Evolutionary conservation across 2,329 filamentous ascomycete species (phyloP).

Genomic region (Sclerotiophoma versabilis): DNA sequence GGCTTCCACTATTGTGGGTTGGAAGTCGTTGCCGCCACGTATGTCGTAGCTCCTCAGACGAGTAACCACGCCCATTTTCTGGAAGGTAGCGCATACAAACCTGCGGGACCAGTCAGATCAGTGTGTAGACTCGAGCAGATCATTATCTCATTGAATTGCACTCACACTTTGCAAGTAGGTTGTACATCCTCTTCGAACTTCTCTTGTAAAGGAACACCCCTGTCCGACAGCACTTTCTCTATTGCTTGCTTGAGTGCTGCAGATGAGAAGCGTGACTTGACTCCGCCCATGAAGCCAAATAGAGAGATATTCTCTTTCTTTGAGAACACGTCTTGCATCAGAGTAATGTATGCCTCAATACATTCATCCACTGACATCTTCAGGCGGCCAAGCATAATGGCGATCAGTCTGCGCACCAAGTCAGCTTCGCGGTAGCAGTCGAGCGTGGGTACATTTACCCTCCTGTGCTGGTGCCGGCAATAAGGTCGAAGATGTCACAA

Average conservation of each 20-base stretch:
- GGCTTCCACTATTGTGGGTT: constrained; percentile 35
- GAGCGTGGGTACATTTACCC: constrained; percentile 14
- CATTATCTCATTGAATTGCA: neutral
- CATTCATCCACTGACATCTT: constrained; percentile 25
- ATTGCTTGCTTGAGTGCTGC: constrained; percentile 10
- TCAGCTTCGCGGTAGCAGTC: neutral
- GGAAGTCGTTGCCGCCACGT: constrained; percentile 12
- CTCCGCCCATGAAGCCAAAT: neutral
- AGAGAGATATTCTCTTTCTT: neutral
- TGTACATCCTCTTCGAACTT: neutral
- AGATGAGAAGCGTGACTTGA: constrained; percentile 17
- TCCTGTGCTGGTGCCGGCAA: constrained; percentile 32
- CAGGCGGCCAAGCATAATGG: constrained; percentile 29
- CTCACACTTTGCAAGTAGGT: constrained; percentile 5
- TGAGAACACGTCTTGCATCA: constrained; percentile 15
- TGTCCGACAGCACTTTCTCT: neutral
- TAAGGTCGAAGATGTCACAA: constrained; percentile 29
- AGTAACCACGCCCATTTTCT: constrained; percentile 24
- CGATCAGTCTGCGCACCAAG: constrained; percentile 16
- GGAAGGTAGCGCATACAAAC: constrained; percentile 2
- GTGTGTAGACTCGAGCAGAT: too few relatives aligned
- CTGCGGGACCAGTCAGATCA: neutral
- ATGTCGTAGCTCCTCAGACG: constrained; percentile 44
- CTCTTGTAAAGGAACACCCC: neutral
- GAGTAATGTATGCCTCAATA: constrained; percentile 14